phyloP scores from a whole-genome alignment of 805 yeast genomes.

The Nakazawaea pomicola region DNA sequence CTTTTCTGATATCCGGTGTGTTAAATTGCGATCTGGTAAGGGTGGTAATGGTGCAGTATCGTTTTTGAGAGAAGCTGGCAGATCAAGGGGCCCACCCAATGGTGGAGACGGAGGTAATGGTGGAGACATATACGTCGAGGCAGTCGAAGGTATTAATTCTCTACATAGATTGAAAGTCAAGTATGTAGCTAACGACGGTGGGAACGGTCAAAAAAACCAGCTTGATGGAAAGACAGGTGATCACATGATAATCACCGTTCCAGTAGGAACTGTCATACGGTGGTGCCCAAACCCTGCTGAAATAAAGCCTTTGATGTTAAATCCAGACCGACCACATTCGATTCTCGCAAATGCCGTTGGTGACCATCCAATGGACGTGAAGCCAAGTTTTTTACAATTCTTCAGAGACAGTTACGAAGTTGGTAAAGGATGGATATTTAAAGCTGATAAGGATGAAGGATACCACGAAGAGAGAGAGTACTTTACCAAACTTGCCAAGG shows the following conservation, averaged over 20 bases:
- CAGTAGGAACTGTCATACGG: constrained; percentile 81
- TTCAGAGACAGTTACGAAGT: constrained; percentile 54
- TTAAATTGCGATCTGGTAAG: constrained; percentile 65
- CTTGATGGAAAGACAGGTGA: constrained; percentile 83
- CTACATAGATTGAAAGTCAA: constrained; percentile 63
- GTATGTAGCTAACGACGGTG: constrained; percentile 72
- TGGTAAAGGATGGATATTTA: constrained; percentile 89
- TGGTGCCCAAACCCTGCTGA: constrained; percentile 77
- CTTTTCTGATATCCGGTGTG: constrained; percentile 62
- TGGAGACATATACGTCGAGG: constrained; percentile 81
- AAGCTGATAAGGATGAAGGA: constrained; percentile 61
- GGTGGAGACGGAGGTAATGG: constrained; percentile 99
- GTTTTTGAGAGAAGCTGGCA: constrained; percentile 80
- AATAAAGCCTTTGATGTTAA: constrained; percentile 25
- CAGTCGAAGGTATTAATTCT: constrained; percentile 65
- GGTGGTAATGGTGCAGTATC: constrained; percentile 92
- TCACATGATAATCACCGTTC: constrained; percentile 78
- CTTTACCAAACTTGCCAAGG: constrained; percentile 58
- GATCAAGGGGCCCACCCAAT: constrained; percentile 89
- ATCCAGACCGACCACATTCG: constrained; percentile 12
- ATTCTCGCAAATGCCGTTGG: constrained; percentile 20
- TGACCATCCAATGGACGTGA: constrained; percentile 13
- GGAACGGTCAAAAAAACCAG: constrained; percentile 67
- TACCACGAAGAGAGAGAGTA: constrained; percentile 62
- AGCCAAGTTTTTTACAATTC: constrained; percentile 50